Base-by-base conservation (phyloP, 1,139 yeast genomes). In the Diutina sp. region DNA sequence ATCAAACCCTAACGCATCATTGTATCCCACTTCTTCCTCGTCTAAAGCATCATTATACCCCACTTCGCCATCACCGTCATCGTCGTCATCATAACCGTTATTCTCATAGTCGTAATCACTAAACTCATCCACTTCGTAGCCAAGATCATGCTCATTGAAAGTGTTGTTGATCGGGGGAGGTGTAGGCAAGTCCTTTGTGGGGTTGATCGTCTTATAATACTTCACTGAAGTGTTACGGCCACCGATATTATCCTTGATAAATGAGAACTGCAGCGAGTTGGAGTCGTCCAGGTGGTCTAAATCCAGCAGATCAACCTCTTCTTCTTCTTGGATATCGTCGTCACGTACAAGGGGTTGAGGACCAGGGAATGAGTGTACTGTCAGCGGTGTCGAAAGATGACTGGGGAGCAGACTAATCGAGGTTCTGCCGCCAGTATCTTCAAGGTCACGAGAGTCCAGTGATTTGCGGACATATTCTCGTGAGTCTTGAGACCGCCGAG, bases 221-320 rank as follows among this genome's bases (percentile, higher is more conserved):
- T 83, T 81, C 11, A 83, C 79, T 0, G 87, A 83, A 0, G 84
- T 76, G 59, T 83, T 83, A 62, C 88, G 68, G 2, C 87, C 88
- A 28, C 82, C 80, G 16, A 72, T 72, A 56, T 70, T 69, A 58
- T 79, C 83, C 57, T 76, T 72, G 53, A 82, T 84, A 63, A 84
- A 84, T 0, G 87, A 83, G 63, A 84, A 84, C 58, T 77, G 80
- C 0, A 82, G 77, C 1, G 77, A 70, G 44, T 69, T 72, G 4
- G 72, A 70, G 35, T 47, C 51, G 3, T 62, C 65, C 47, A 61
- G 63, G 16, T 62, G 64, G 28, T 61, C 62, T 38, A 63, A 65
- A 25, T 61, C 63, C 14, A 63, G 67, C n/a, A 63, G 63, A 6
- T 59, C 59, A 5, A 57, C 55, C n/a, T 35, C 14, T 9, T 35